Conservation (phyloP, 2,329 filamentous ascomycete species). For the Didymella glomerata region DNA sequence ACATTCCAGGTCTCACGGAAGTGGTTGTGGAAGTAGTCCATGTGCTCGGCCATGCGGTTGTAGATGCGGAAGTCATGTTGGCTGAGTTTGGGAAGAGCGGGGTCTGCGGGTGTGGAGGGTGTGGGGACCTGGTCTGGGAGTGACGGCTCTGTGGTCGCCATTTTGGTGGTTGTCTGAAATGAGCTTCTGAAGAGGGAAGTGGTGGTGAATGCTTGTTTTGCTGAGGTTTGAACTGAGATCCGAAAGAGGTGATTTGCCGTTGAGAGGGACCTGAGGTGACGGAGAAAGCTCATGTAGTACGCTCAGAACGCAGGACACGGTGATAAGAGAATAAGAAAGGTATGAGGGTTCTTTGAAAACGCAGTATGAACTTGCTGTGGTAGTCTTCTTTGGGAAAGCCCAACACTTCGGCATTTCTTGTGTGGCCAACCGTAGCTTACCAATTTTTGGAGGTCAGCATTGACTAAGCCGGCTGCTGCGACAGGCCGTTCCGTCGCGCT, state of each 20-base stretch:
- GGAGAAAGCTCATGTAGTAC: slow-evolving; percentile 1
- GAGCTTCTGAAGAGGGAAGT: background rate
- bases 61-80: slow-evolving; percentile 72
- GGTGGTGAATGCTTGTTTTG: slow-evolving; percentile 2
- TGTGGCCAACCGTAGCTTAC: slow-evolving; percentile 30
- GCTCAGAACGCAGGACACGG: slow-evolving; percentile 3
- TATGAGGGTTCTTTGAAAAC: background rate
- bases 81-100: slow-evolving; percentile 67
- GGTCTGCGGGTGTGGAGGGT: background rate
- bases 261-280: background rate
- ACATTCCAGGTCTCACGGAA: slow-evolving; percentile 68
- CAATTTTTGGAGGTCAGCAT: slow-evolving; percentile 16
- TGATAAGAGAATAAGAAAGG: background rate
- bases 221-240: background rate
- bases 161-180: background rate
- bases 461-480: slow-evolving; percentile 30
- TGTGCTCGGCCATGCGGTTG: slow-evolving; percentile 76
- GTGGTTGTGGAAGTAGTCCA: slow-evolving; percentile 69
- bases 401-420: slow-evolving; percentile 12
- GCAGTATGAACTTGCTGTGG: slow-evolving; percentile 8
- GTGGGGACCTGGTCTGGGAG: background rate
- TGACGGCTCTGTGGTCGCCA: slow-evolving; percentile 12
- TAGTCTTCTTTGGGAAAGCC: slow-evolving; percentile 18
- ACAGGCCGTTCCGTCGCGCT: background rate
- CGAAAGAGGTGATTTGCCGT: background rate